Evolutionary conservation across 148 eudicot species (phyloP), one percentile per base, ranked within the genome.

Genomic region (Silene conica): DNA sequence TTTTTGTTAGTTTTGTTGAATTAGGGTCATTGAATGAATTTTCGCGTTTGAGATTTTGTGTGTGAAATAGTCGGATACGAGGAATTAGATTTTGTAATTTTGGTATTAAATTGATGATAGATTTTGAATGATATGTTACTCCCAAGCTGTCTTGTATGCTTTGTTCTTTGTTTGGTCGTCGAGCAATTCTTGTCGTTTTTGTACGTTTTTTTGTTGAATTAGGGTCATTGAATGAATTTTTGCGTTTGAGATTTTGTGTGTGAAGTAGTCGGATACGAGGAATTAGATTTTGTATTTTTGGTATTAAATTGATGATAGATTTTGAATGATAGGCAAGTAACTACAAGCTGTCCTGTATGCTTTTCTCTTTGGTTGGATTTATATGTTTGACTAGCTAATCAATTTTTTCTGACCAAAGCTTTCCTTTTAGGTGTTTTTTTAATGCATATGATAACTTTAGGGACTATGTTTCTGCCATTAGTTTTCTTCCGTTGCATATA

Each of bases 81-180:
- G n/a, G 41, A 11, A 13, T 28, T 13, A 5, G 14, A 63, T 38
- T 5, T 38, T 38, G 9, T 38, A 5, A 4, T 38, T 38, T 5
- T 74, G 82, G 82, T 79, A 73, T 80, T 79, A 73, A 77, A 56
- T 71, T 79, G 84, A 74, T 76, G 82, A 76, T 38, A 72, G 21
- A 45, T 9, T 73, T 20, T n/a, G 63, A 59, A 12, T 66, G 23
- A 8, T 19, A n/a, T n/a, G n/a, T 77, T 64, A 31, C 71, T 71
- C n/a, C 64, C 52, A 72, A 38, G 43, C 3, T 19, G 62, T n/a
- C 69, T 8, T 63, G 12, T 22, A 4, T 56, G n/a, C n/a, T n/a
- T n/a, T n/a, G n/a, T n/a, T n/a, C n/a, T n/a, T n/a, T n/a, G n/a
- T n/a, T n/a, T n/a, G n/a, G n/a, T n/a, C 28, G 38, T 18, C 43